Percentiles rank a stretch among this genome's conserved stretches.
These are phyloP conservation scores for Castanea sativa DNA, from an alignment of 306 rosid species.

Conservation along the genomic window DNA sequence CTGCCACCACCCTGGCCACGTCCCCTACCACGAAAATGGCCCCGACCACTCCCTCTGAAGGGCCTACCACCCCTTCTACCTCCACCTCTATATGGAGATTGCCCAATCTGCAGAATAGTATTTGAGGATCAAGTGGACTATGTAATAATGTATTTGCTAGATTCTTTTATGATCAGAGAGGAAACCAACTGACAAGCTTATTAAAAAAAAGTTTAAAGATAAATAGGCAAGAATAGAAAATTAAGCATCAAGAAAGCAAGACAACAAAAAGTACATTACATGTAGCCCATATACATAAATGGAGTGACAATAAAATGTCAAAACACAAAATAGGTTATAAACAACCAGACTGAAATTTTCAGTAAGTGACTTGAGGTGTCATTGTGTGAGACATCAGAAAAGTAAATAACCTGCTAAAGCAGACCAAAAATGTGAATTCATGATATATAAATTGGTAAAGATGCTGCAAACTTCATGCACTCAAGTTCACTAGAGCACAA, in stretches of 20 bases:
- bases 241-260: neutral
- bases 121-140: slow-evolving; percentile 40
- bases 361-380: neutral
- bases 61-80: slow-evolving; percentile 73
- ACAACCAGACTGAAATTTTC: slow-evolving; percentile 2
- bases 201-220: neutral
- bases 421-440: neutral
- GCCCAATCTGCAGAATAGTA: slow-evolving; percentile 59
- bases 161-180: slow-evolving; percentile 10
- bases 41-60: slow-evolving; percentile 67
- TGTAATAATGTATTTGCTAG: slow-evolving; percentile 26
- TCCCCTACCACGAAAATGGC: slow-evolving; percentile 50
- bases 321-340: slow-evolving; percentile 10
- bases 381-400: neutral
- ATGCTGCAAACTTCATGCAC: slow-evolving; percentile 4
- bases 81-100: slow-evolving; percentile 64
- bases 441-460: neutral
- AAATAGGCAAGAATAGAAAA: neutral
- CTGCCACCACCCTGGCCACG: slow-evolving; percentile 61
- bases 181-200: slow-evolving; percentile 1
- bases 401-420: neutral
- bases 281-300: neutral
- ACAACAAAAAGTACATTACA: neutral
- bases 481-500: slow-evolving; percentile 5
- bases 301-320: slow-evolving; percentile 2